Conservation (phyloP, 371 early-diverging fungal genomes). For the Mucor racemosus region DNA sequence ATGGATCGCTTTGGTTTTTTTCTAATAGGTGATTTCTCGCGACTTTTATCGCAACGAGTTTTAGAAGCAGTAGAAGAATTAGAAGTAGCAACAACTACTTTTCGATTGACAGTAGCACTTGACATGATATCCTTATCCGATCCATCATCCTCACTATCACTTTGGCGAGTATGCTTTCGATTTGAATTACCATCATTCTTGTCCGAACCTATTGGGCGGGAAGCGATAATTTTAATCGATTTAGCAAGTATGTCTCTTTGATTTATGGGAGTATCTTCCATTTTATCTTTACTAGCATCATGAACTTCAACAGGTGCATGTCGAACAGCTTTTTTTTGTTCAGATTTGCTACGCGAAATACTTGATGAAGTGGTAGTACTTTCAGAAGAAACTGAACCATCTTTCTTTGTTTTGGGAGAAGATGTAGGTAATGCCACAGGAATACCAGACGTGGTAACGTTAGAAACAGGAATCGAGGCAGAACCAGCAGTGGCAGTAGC, state of each 20-base stretch:
- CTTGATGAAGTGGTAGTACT: too few relatives aligned
- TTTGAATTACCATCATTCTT: background rate
- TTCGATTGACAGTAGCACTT: background rate
- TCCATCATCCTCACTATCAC: background rate
- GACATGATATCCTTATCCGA: background rate
- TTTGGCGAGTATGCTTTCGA: background rate
- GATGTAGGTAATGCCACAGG: background rate
- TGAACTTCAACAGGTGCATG: background rate
- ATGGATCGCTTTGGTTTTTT: background rate
- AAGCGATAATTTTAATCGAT: conserved; percentile 11
- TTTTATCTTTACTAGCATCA: background rate
- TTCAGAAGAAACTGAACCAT: background rate
- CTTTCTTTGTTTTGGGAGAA: background rate
- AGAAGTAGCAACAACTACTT: background rate
- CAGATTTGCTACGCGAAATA: background rate
- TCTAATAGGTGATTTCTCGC: background rate
- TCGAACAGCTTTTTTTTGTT: background rate
- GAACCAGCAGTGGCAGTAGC: background rate
- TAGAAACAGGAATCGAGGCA: background rate
- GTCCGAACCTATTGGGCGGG: conserved; percentile 1
- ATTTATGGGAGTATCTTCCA: background rate
- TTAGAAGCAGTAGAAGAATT: too few relatives aligned
- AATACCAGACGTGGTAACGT: background rate
- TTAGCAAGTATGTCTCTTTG: conserved; percentile 7
- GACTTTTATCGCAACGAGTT: background rate